Base-by-base conservation (phyloP, 2,329 filamentous ascomycete species). In the Xylaria digitata region DNA sequence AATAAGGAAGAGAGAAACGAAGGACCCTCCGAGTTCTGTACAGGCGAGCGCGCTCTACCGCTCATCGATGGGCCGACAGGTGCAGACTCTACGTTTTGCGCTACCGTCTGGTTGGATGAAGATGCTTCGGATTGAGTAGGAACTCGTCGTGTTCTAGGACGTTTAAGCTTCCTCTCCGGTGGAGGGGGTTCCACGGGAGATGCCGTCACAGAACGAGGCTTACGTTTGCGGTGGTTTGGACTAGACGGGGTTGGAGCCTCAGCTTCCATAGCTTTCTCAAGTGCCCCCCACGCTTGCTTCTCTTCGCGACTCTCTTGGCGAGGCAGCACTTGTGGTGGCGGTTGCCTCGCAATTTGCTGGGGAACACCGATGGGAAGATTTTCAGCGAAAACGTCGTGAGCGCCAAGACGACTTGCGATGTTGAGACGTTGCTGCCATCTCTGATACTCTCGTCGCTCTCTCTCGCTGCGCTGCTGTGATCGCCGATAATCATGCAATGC, bases 1-100 rank as follows among this genome's bases (percentile, higher is more conserved):
- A 98, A 82, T 6, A 98, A 83, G 0, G 93, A 95, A 26, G 93
- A 92, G 7, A 98, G 84, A 76, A 98, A 95, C 6, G 92, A 94
- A 7, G 93, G 92, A 32, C 83, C 85, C 45, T 82, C 77, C 61
- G 72, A 71, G 73, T 67, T 75, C 77, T 72, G 73, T 75, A 69
- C 73, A 74, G 73, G 71, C 72, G 75, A 63, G 66, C 46, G 66
- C 23, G 65, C 56, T 45, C 45, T 23, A 62, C 63, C 42, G 66
- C 58, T 61, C 32, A 63, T 56, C 37, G 61, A 55, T 21, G 66
- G 21, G 6, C 53, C 67, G n/a, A 52, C 58, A 5, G 59, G 49
- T 63, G 67, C 42, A 71, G 64, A 70, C 56, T 70, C 70, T n/a
- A 21, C 40, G 69, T 59, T 68, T 58, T 70, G 70, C 42, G 64